Evolutionary conservation across 2,329 filamentous ascomycete species (phyloP).

Genomic region (Hymenoscyphus fraxineus): DNA sequence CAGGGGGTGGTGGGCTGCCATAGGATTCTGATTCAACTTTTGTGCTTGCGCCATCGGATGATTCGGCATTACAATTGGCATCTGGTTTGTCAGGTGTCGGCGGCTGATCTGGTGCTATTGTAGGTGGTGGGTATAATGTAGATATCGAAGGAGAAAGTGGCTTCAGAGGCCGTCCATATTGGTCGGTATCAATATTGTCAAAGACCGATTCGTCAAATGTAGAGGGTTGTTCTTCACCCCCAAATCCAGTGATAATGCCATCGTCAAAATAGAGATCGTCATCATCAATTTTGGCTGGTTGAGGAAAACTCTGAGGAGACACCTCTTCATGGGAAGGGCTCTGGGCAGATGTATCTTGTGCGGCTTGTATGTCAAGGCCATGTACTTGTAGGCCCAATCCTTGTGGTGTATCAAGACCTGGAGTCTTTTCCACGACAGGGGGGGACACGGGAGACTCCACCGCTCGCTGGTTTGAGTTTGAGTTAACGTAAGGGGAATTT

Average conservation of each 20-base stretch:
- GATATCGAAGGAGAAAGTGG: slow-evolving; percentile 26
- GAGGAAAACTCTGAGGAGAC: slow-evolving; percentile 13
- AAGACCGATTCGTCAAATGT: slow-evolving; percentile 72
- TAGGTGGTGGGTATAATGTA: slow-evolving; percentile 30
- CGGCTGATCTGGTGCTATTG: slow-evolving; percentile 20
- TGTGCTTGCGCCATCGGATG: slow-evolving; percentile 3
- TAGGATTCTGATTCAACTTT: slow-evolving; percentile 4
- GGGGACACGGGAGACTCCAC: slow-evolving; percentile 21
- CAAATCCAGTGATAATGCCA: slow-evolving; percentile 48
- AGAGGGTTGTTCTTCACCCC: slow-evolving; percentile 44
- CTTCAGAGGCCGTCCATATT: slow-evolving; percentile 57
- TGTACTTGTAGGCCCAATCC: slow-evolving; percentile 28
- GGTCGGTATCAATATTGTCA: slow-evolving; percentile 62
- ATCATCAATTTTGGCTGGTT: slow-evolving; percentile 27
- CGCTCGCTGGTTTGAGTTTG: slow-evolving; percentile 5
- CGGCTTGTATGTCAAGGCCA: slow-evolving; percentile 14
- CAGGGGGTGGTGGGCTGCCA: slow-evolving; percentile 1
- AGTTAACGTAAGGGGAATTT: slow-evolving; percentile 26
- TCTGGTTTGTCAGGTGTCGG: slow-evolving; percentile 10
- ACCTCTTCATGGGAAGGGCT: slow-evolving; percentile 9
- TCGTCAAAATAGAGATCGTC: slow-evolving; percentile 69
- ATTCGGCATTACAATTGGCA: slow-evolving; percentile 4
- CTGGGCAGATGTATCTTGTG: slow-evolving; percentile 1
- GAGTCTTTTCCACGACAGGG: slow-evolving; percentile 10
- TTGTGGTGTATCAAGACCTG: slow-evolving; percentile 11